Base-by-base conservation (phyloP, 1,284 basidiomycete genomes). In the Naganishia sp. region DNA sequence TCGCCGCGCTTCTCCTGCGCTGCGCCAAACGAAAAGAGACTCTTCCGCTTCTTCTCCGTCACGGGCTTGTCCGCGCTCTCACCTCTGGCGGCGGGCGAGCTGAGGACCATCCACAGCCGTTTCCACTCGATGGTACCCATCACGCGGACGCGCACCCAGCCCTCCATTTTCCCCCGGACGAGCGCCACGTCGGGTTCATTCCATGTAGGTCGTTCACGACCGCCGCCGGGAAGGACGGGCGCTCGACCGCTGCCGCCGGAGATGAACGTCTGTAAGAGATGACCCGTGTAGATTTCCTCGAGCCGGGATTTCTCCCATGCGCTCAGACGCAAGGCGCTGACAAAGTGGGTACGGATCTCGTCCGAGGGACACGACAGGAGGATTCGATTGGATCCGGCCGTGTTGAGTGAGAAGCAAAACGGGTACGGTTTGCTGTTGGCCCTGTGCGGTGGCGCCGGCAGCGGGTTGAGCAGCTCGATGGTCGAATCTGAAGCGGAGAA, bases 111-210 rank as follows among this genome's bases (percentile, higher is more conserved):
- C 90, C 92, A 99, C 64, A 94, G 84, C 56, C 87, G 86, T 74
- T 93, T 93, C 95, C 95, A 99, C 72, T 97, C 93, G 1, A 91
- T 95, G 73, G 94, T 92, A 18, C 94, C 94, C 56, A 94, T 91
- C 57, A 97, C 85, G 50, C 96, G 88, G 31, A 94, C 86, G 70
- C 90, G 87, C 46, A 94, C 90, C 90, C 92, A 95, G 3, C 94
- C 94, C 77, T 98, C 94, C 82, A 94, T 86, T 68, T 85, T 86
- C 13, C 91, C 90, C 56, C 86, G 85, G 15, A 84, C 77, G 2
- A 94, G 83, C 1, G 89, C 86, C 0, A 86, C 83, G 7, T 84
- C 85, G 1, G 86, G 82, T 70, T 89, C 86, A 64, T 85, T 85
- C 67, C 87, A 89, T 52, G 69, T 63, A 39, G 36, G 36, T 9